A percentile compares a stretch with the other conserved stretches of the same genome.
These are phyloP conservation scores for Geotrichum phurueaensis DNA, from an alignment of 1,139 yeast species.

Conservation along the genomic window DNA sequence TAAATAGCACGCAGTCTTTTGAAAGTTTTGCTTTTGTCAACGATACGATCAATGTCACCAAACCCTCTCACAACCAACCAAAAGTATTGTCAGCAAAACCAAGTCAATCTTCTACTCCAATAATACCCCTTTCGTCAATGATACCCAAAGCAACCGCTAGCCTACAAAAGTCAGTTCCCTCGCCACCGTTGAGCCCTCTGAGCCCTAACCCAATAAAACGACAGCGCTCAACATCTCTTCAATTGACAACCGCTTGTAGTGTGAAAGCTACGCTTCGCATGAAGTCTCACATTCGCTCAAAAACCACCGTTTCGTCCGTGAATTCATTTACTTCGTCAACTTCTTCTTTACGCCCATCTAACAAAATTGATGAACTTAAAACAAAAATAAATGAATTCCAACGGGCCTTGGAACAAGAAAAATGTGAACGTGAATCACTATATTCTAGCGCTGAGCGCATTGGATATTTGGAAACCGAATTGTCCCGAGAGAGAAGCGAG, in stretches of 20 bases:
- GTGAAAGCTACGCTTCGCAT: constrained; percentile 6
- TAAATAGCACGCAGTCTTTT: neutral
- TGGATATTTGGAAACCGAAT: constrained; percentile 23
- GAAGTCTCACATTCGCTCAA: constrained; percentile 6
- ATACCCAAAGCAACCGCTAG: neutral
- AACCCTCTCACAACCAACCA: neutral
- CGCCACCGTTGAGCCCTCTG: neutral
- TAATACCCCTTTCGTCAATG: neutral
- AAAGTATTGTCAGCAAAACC: neutral
- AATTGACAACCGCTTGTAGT: neutral
- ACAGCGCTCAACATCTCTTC: neutral
- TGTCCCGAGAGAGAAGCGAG: constrained; percentile 25
- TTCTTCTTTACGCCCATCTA: neutral
- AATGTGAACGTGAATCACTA: constrained; percentile 27
- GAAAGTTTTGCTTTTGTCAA: neutral
- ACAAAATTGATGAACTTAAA: constrained; percentile 30
- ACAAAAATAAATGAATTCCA: constrained; percentile 31
- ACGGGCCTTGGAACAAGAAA: constrained; percentile 28
- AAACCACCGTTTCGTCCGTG: neutral
- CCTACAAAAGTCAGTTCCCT: neutral
- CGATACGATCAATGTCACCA: neutral
- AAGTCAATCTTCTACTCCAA: neutral
- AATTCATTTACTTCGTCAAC: constrained; percentile 1
- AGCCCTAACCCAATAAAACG: neutral
- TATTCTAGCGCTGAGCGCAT: constrained; percentile 25